phyloP scores from a whole-genome alignment of 495 filamentous ascomycete genomes.

The Chaetomium tenue region DNA sequence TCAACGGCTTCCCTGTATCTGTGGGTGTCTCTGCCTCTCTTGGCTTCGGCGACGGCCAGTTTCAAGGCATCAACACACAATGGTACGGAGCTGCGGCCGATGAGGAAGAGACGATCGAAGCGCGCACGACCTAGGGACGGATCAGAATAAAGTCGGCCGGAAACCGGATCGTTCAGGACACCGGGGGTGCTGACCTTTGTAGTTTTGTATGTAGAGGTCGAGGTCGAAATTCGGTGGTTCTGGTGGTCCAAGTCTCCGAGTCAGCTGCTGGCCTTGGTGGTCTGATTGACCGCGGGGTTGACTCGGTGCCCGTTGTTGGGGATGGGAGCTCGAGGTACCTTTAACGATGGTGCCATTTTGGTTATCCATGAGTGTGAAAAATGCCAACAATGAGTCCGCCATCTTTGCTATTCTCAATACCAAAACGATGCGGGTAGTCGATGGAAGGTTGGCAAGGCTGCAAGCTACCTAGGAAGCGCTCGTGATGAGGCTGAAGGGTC shows the following conservation, averaged over 20 bases:
- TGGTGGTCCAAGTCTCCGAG: constrained; percentile 33
- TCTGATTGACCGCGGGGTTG: neutral
- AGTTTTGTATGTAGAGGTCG: constrained; percentile 88
- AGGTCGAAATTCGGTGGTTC: constrained; percentile 89
- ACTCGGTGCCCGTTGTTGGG: neutral
- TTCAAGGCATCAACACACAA: constrained; percentile 80
- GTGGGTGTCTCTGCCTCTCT: constrained; percentile 67
- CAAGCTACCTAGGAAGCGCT: constrained; percentile 11
- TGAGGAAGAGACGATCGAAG: constrained; percentile 75
- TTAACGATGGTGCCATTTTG: constrained; percentile 47
- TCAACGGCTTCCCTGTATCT: constrained; percentile 70
- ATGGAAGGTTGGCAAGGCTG: constrained; percentile 8
- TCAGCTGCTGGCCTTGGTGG: constrained; percentile 6
- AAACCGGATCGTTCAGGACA: neutral
- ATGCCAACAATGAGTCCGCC: constrained; percentile 35
- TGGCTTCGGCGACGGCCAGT: constrained; percentile 71
- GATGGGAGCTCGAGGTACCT: constrained; percentile 36
- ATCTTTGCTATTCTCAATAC: constrained; percentile 18
- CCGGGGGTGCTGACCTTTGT: constrained; percentile 61
- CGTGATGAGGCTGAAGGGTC: constrained; percentile 26
- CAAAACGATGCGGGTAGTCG: neutral
- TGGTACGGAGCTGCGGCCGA: constrained; percentile 72
- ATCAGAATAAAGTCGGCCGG: neutral
- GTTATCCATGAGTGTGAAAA: constrained; percentile 47
- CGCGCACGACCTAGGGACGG: constrained; percentile 60